A percentile compares a stretch with the other conserved stretches of the same genome.
These are phyloP conservation scores for Discostella stelligeroides DNA, from an alignment of 108 stramenopile species.

Conservation along the genomic window DNA sequence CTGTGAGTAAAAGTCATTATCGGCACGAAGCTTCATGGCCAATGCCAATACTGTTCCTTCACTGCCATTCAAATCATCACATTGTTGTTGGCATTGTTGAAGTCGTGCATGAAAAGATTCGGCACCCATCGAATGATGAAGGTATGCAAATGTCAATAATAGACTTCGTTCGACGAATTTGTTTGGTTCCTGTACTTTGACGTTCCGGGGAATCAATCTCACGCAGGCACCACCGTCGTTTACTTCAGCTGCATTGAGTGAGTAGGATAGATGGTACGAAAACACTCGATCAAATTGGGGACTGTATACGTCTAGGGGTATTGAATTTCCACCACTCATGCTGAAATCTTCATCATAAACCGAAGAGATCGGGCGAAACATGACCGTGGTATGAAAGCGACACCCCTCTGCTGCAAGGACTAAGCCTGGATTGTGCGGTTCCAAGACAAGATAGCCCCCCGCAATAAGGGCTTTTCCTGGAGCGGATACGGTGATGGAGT, in stretches of 20 bases:
- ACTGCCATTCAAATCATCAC: neutral
- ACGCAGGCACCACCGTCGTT: constrained; percentile 13
- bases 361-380: constrained; percentile 34
- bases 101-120: constrained; percentile 28
- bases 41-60: constrained; percentile 25
- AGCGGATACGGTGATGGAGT: constrained; percentile 58
- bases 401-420: constrained; percentile 84
- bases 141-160: constrained; percentile 66
- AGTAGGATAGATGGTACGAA: constrained; percentile 42
- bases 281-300: constrained; percentile 71
- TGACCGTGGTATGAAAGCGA: constrained; percentile 83
- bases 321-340: constrained; percentile 17
- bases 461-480: constrained; percentile 95
- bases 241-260: constrained; percentile 19
- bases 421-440: constrained; percentile 84
- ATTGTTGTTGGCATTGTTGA: constrained; percentile 13
- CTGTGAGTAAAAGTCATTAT: constrained; percentile 98
- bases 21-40: constrained; percentile 83
- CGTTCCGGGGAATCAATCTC: constrained; percentile 14
- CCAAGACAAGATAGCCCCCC: constrained; percentile 95
- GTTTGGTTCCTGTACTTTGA: constrained; percentile 30
- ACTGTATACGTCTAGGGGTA: constrained; percentile 57
- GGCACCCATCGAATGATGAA: constrained; percentile 40
- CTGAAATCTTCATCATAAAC: neutral
- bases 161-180: constrained; percentile 90